Base-by-base conservation (phyloP, 2,329 filamentous ascomycete genomes). In the Colletotrichum cuscutae region DNA sequence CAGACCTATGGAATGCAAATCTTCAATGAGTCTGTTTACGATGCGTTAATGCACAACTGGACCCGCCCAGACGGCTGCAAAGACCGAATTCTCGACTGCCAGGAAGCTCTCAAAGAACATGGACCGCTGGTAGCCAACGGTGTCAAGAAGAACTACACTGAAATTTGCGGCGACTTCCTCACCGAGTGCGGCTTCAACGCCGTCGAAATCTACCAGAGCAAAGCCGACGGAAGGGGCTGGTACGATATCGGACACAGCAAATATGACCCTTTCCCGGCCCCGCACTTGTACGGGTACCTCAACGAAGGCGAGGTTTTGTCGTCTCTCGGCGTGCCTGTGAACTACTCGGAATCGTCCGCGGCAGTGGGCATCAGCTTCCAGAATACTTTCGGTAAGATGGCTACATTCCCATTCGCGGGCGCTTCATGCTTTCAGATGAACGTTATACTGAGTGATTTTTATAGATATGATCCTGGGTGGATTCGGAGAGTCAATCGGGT, bases 251-350 rank as follows among this genome's bases (percentile, higher is more conserved):
- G 73, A 3, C 72, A 76, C 35, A 24, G 67, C 24, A 71, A 69
- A 26, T 56, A 74, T 37, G 74, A 74, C 22, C 75, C 74, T 2
- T 77, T 77, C 59, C 75, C 72, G 19, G 64, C 69, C 2, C 71
- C 72, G 24, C 67, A 74, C 24, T 57, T 71, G 28, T 60, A 62
- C n/a, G 75, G 71, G 12, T 77, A 75, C 49, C 63, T 77, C 65
- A 74, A 71, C 62, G 75, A 76, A 58, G 62, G 2, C 3, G 67
- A 62, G 42, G 85, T 93, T 1, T 88, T 90, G 73, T 79, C 87
- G 24, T 88, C 89, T 1, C 86, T 94, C 26, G 92, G 92, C 13
- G 87, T 91, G 1, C 88, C 88, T 8, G 79, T 92, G 64, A 89
- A 90, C 77, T 89, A 84, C 77, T 87, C 88, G 0, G 61, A 59